Evolutionary conservation across 345 rosid species (phyloP), one percentile per base, ranked within the genome.

Genomic region (Euphorbia tirucalli): DNA sequence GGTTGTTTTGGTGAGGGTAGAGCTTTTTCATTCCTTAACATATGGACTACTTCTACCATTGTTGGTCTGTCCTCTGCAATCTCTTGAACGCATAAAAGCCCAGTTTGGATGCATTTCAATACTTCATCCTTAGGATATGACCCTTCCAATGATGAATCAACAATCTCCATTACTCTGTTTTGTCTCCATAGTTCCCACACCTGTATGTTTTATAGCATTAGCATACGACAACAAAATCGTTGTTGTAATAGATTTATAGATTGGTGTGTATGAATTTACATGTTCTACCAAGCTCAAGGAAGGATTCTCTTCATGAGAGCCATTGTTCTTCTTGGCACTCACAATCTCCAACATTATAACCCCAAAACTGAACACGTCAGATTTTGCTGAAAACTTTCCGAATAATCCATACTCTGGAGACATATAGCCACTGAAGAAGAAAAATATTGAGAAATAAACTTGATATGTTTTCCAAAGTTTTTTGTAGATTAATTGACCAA

Each of bases 151-250:
- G 35, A 65, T 46, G 72, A 39, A 59, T 71, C 79, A 7, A 70
- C 66, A 0, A 70, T 30, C 11, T 76, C 79, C 19, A 32, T 0
- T 10, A 14, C 75, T 35, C 61, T 71, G 1, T 24, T 60, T 59
- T 57, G 63, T 15, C 22, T 31, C 71, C 71, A 76, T 24, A 70
- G 19, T 13, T 70, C 61, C 75, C 79, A 71, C 6, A 71, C 75
- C 75, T 76, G 59, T 24, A 27, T 24, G n/a, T 3, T 46, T 32
- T 2, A 61, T 16, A 35, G 11, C 35, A 65, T 59, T 59, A 59
- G 63, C 37, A 5, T 25, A 7, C n/a, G 15, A 19, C 14, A 11
- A 31, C 7, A 0, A 32, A 32, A 41, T 11, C 2, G 46, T 41
- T 41, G 6, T 41, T n/a, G n/a, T n/a, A n/a, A n/a, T n/a, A n/a